Base-by-base conservation (phyloP, 176 grass and related monocot species). In the Rhynchospora breviuscula region DNA sequence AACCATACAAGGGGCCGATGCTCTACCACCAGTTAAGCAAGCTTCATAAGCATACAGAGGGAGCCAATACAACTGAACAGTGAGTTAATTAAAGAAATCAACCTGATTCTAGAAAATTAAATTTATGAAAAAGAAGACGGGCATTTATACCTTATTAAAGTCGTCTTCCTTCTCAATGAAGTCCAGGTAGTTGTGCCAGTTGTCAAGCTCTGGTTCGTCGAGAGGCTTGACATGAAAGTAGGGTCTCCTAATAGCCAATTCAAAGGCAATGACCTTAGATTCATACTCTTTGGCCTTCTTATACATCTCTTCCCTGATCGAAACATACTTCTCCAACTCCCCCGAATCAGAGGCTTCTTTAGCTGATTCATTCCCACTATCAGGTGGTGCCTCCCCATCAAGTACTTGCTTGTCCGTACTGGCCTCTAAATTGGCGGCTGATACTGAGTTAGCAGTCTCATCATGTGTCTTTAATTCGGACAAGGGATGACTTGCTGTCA, bases 11-110 rank as follows among this genome's bases (percentile, higher is more conserved):
- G 86, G 89, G 87, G 94, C 89, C 91, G 89, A 93, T 2, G 90
- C 91, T 99, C 89, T 93, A 93, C 92, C 91, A 85, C 92, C 96
- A 97, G 90, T 97, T 94, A 93, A 95, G 92, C 92, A 92, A 94
- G 93, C 96, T 91, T 93, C 95, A 86, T 91, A 90, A 90, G 88
- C 84, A 90, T 87, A 90, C 79, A 93, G 85, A 90, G 88, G 43
- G 80, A 95, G 87, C 87, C 92, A 93, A 99, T 89, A 98, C 90
- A 88, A 94, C 95, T 98, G 85, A 82, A 94, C 85, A 90, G 92
- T 92, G 94, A 97, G 92, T 93, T 93, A 84, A 87, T 80, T 88
- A 83, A 83, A 53, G 70, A 90, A 93, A 88, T 84, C 83, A 91
- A 88, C 90, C 86, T 82, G 63, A 67, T 65, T 82, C 80, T 67